Percentiles rank a stretch among this genome's conserved stretches.
phyloP scores from a whole-genome alignment of 2,329 filamentous ascomycete species.

The Trichothecium roseum region DNA sequence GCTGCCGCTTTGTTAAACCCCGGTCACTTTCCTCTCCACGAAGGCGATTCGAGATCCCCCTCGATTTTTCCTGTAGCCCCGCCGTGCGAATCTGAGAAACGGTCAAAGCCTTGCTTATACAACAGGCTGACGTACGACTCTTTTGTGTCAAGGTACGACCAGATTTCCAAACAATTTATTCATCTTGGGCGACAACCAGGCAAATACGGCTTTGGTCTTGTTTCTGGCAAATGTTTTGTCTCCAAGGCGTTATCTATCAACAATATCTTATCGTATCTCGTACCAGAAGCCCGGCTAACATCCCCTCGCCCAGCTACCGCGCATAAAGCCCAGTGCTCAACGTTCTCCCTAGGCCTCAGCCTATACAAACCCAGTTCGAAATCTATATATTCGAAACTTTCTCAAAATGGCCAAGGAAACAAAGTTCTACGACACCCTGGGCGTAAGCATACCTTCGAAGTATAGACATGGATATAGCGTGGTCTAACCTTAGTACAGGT shows the following conservation, averaged over 20 bases:
- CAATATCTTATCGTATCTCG: neutral
- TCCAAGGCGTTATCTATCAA: neutral
- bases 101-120: too few relatives aligned
- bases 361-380: neutral
- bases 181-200: too few relatives aligned
- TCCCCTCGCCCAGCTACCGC: neutral
- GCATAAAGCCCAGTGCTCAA: neutral
- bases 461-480: neutral
- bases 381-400: slow-evolving; percentile 4
- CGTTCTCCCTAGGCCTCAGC: slow-evolving; percentile 3
- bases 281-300: neutral
- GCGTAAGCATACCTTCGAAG: slow-evolving; percentile 42
- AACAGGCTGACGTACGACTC: too few relatives aligned
- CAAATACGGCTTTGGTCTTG: too few relatives aligned
- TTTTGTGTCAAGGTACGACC: too few relatives aligned
- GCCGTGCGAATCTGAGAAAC: too few relatives aligned
- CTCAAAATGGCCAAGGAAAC: slow-evolving; percentile 67
- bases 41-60: too few relatives aligned
- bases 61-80: too few relatives aligned
- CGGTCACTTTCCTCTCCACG: too few relatives aligned
- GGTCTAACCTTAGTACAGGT: slow-evolving; percentile 42
- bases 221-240: too few relatives aligned
- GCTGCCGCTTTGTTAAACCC: too few relatives aligned
- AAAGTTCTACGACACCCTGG: slow-evolving; percentile 68
- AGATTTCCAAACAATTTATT: too few relatives aligned